Evolutionary conservation across 306 rosid species (phyloP).

Genomic region (Gillenia trifoliata): DNA sequence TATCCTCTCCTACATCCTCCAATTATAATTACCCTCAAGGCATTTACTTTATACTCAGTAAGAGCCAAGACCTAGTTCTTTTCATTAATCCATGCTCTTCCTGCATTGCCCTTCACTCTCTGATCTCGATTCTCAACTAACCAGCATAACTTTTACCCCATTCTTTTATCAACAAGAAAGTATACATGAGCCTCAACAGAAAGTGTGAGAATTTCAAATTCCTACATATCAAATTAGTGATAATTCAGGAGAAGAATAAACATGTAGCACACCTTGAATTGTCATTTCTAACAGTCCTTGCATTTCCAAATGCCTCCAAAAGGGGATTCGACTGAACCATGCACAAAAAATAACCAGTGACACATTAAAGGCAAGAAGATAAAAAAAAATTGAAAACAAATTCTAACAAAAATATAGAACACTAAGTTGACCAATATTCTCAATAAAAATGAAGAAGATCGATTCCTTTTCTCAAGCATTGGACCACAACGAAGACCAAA

Average conservation of each 20-base stretch:
- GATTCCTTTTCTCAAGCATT: neutral
- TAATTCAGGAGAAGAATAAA: neutral
- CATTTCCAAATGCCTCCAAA: constrained; percentile 97
- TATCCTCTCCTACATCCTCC: neutral
- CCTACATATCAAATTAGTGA: neutral
- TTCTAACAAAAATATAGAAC: neutral
- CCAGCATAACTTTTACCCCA: neutral
- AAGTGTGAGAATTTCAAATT: neutral
- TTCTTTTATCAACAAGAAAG: neutral
- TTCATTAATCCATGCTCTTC: neutral
- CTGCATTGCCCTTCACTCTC: neutral
- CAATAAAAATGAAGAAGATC: neutral
- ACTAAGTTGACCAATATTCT: neutral
- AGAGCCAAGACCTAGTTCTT: neutral
- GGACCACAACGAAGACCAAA: neutral
- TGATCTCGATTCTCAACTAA: neutral
- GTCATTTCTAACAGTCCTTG: constrained; percentile 94
- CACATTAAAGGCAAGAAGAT: neutral
- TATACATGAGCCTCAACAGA: neutral
- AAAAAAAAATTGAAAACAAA: neutral
- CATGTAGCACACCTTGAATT: constrained; percentile 70
- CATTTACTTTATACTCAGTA: neutral
- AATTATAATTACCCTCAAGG: neutral
- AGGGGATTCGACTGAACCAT: constrained; percentile 85
- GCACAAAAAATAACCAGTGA: constrained; percentile 13